Evolutionary conservation across 129 eudicot genomes (phyloP).

Genomic region (Flaveria robusta): DNA sequence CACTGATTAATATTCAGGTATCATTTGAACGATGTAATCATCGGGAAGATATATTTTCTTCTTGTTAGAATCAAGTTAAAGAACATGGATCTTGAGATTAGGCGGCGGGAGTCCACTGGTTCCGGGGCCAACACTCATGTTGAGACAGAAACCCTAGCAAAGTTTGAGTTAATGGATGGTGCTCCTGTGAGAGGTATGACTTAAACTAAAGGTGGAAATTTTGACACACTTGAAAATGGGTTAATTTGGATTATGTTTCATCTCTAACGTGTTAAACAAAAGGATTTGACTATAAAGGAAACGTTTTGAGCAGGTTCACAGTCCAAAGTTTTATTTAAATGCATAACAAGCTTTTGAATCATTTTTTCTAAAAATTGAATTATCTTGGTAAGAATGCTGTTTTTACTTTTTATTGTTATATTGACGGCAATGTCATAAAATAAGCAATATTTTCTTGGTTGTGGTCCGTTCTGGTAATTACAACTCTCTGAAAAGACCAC

Average conservation of each 20-base stretch:
- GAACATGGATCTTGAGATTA: conserved; percentile 98
- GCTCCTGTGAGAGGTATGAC: conserved; percentile 96
- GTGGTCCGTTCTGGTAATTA: background rate
- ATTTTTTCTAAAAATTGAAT: background rate
- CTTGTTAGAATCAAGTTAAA: conserved; percentile 95
- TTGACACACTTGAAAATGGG: background rate
- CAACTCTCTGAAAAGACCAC: background rate
- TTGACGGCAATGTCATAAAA: background rate
- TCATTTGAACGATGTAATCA: conserved; percentile 92
- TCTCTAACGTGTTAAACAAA: background rate
- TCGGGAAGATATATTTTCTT: conserved; percentile 96
- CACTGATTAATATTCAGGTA: conserved; percentile 57
- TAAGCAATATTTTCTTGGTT: background rate
- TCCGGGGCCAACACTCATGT: conserved; percentile 98
- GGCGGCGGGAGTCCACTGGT: conserved; percentile 97
- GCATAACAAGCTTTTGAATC: background rate
- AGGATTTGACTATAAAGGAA: background rate
- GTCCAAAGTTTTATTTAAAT: background rate
- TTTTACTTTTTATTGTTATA: background rate
- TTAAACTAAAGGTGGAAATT: background rate
- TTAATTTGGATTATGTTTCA: background rate
- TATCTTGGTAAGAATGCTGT: background rate
- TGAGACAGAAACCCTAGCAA: conserved; percentile 98
- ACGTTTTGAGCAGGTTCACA: background rate
- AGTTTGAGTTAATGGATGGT: conserved; percentile 97